Percentiles rank a stretch among this genome's conserved stretches.
Evolutionary conservation across 148 eudicot genomes (phyloP).

Genomic region (Dysphania ambrosioides): DNA sequence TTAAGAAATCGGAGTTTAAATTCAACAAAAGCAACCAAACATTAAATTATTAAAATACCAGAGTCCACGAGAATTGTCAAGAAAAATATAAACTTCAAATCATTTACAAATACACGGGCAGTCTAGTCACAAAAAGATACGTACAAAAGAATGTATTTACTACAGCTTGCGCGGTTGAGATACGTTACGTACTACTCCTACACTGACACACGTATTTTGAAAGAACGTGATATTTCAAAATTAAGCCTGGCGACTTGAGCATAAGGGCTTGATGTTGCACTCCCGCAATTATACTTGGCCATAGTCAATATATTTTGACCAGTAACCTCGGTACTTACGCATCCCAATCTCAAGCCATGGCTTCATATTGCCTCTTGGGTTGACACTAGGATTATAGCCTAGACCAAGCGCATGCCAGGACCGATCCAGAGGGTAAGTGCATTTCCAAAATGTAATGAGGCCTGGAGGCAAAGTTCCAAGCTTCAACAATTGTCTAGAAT

Average conservation of each 20-base stretch:
- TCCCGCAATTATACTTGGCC: slow-evolving; percentile 62
- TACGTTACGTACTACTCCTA: background rate
- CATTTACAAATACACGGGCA: slow-evolving; percentile 8
- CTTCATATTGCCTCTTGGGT: slow-evolving; percentile 77
- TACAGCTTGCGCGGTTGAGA: slow-evolving; percentile 2
- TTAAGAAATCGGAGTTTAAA: no score
- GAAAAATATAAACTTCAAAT: background rate
- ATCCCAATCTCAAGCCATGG: slow-evolving; percentile 93
- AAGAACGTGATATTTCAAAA: background rate
- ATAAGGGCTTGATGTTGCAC: slow-evolving; percentile 70
- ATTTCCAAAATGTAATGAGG: slow-evolving; percentile 67
- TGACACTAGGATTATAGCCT: slow-evolving; percentile 71
- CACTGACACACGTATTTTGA: background rate
- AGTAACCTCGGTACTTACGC: slow-evolving; percentile 60
- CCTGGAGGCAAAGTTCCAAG: slow-evolving; percentile 91
- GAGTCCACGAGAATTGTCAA: background rate
- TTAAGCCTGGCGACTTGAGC: background rate
- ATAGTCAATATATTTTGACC: slow-evolving; percentile 64
- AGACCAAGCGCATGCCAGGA: slow-evolving; percentile 85
- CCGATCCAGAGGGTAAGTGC: slow-evolving; percentile 55
- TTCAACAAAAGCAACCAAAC: background rate
- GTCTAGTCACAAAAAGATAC: background rate
- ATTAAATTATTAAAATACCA: background rate
- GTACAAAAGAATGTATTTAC: slow-evolving; percentile 20
- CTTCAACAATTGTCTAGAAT: slow-evolving; percentile 77